Evolutionary conservation across 139 green algal species (phyloP).

Genomic region (Eudorina sp.): DNA sequence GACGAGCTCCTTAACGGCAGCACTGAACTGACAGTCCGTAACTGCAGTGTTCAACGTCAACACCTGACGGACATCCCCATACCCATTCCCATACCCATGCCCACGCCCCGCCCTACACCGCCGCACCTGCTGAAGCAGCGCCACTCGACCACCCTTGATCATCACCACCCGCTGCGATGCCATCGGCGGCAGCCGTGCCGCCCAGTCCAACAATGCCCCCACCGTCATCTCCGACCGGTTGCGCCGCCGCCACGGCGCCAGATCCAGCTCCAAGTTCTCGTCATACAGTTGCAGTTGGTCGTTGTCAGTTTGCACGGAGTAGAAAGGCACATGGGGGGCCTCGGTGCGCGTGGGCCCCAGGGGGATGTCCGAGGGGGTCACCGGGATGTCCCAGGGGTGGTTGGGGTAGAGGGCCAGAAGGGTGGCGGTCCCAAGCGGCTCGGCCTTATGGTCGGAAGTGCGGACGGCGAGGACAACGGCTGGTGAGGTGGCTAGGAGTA

Average conservation of each 20-base stretch:
- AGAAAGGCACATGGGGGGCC: not conserved
- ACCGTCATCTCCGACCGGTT: not conserved
- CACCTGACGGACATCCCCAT: too few relatives aligned
- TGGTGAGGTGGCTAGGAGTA: too few relatives aligned
- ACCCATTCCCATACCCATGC: too few relatives aligned
- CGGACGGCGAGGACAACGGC: too few relatives aligned
- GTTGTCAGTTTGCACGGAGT: not conserved
- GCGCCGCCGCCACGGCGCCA: slow-evolving; percentile 17
- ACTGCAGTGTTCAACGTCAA: too few relatives aligned
- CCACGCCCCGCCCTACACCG: too few relatives aligned
- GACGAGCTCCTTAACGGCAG: too few relatives aligned
- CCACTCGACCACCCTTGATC: slow-evolving; percentile 16
- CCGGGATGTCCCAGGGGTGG: not conserved
- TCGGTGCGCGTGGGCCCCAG: not conserved
- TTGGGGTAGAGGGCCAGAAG: slow-evolving; percentile 7
- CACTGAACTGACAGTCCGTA: too few relatives aligned
- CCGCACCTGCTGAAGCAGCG: not conserved
- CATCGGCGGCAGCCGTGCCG: not conserved
- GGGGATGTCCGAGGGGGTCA: not conserved
- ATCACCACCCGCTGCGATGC: not conserved
- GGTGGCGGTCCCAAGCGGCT: not conserved
- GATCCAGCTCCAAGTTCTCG: slow-evolving; percentile 29
- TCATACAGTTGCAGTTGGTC: slow-evolving; percentile 16
- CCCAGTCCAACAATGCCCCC: not conserved
- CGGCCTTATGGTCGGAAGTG: not conserved